These are phyloP conservation scores for Linnemannia hyalina DNA, from an alignment of 192 early-diverging fungal genomes.

Conservation along the genomic window DNA sequence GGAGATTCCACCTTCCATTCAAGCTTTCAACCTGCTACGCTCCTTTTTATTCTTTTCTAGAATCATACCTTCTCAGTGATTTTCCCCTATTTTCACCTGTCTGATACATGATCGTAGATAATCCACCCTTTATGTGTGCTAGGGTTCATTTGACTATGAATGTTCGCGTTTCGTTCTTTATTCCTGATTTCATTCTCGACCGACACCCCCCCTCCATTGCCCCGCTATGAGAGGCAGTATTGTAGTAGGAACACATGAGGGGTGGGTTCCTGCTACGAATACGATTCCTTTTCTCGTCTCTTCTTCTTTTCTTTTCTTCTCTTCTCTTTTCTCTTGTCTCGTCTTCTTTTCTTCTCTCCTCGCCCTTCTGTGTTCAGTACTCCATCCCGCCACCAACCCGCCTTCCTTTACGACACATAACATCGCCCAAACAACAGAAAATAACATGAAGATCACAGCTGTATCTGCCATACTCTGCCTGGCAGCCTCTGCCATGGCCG, in stretches of 20 bases:
- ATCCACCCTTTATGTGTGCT: not conserved
- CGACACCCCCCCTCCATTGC: not conserved
- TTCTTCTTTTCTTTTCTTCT: not conserved
- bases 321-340: not conserved
- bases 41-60: no score
- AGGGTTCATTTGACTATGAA: not conserved
- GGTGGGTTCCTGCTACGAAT: not conserved
- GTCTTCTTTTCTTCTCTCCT: not conserved
- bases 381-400: no score
- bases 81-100: no score
- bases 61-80: no score
- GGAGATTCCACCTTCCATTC: no score
- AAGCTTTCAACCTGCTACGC: no score
- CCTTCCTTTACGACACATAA: not conserved
- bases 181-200: conserved; percentile 32
- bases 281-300: not conserved
- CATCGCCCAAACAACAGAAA: not conserved
- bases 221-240: not conserved
- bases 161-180: not conserved
- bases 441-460: conserved; percentile 22
- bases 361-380: no score
- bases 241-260: not conserved
- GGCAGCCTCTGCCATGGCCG: conserved; percentile 7
- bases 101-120: no score
- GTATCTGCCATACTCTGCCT: conserved; percentile 18